Evolutionary conservation across 2,329 filamentous ascomycete genomes (phyloP), one percentile per base, ranked within the genome.

Genomic region (Penicillium sp.): DNA sequence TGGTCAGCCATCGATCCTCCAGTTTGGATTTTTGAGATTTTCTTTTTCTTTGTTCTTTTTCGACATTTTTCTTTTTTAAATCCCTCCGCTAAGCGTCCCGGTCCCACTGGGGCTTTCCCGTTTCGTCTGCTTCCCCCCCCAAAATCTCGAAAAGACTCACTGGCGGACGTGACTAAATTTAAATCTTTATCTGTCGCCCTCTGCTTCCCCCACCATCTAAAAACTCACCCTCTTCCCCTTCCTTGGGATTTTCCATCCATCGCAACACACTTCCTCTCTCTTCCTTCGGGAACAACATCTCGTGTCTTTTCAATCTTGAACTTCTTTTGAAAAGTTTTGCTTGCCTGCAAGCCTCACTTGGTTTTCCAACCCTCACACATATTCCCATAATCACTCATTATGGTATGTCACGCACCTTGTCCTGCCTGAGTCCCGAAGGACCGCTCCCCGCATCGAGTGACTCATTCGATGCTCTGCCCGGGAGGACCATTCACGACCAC

Each of bases 371-470:
- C 40, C 44, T 45, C 43, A 53, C 45, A 46, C 40, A 53, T 49
- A 57, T 27, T 49, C 54, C 53, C 57, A 61, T 61, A 48, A 54
- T 52, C 54, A 51, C 47, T 62, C 59, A 62, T 52, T 58, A 63
- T 62, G 60, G 59, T 60, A 60, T 34, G 59, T 50, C 27, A 8
- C 9, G 46, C 45, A 12, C 24, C 38, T 13, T n/a, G n/a, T 32
- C 9, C 24, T 43, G 18, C 28, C 9, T 43, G 18, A 32, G 11
- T 32, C 11, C 11, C 8, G 29, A 5, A 13, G 6, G 27, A 7
- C 4, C n/a, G 11, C 29, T 32, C 29, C 29, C 7, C 29, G 7
- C 35, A 24, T 32, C 27, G 32, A 26, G 39, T 51, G 48, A 48
- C 52, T 51, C 47, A 47, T 37, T 18, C 18, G 18, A 18, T 18